Percentiles rank a stretch among this genome's conserved stretches.
Conservation (phyloP, 2,329 filamentous ascomycete genomes). For the Coniochaeta hoffmannii region DNA sequence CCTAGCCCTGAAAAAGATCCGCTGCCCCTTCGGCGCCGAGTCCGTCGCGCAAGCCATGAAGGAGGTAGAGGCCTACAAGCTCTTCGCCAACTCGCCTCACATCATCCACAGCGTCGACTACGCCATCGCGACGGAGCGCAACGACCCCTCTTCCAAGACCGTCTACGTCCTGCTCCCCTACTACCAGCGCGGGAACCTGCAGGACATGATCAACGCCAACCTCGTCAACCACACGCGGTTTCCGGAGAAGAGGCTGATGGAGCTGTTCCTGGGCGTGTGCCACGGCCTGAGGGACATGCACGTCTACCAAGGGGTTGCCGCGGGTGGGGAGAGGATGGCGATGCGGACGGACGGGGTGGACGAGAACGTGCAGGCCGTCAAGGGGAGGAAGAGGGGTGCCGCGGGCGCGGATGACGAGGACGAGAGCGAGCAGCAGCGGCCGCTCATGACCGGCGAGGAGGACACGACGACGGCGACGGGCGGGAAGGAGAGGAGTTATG, state of each 20-base stretch:
- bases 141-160: conserved; percentile 62
- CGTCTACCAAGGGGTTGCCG: conserved; percentile 57
- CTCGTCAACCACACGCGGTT: conserved; percentile 90
- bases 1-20: conserved; percentile 96
- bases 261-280: conserved; percentile 86
- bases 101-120: conserved; percentile 86
- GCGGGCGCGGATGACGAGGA: conserved; percentile 55
- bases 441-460: conserved; percentile 71
- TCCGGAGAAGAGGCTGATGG: conserved; percentile 81
- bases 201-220: conserved; percentile 98
- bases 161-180: conserved; percentile 96
- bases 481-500: conserved; percentile 64
- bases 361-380: conserved; percentile 25
- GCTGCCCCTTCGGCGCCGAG: conserved; percentile 95
- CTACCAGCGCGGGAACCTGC: conserved; percentile 88
- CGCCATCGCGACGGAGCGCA: conserved; percentile 67
- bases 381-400: conserved; percentile 29
- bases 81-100: conserved; percentile 75
- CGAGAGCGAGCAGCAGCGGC: conserved; percentile 69
- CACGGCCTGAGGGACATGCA: conserved; percentile 86
- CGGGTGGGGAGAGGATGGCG: conserved; percentile 37
- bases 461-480: conserved; percentile 63
- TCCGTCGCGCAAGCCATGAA: conserved; percentile 91
- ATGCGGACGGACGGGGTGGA: conserved; percentile 34
- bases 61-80: conserved; percentile 92